Conservation (phyloP, 73 alveolate genomes). For the Stentor coeruleus region DNA sequence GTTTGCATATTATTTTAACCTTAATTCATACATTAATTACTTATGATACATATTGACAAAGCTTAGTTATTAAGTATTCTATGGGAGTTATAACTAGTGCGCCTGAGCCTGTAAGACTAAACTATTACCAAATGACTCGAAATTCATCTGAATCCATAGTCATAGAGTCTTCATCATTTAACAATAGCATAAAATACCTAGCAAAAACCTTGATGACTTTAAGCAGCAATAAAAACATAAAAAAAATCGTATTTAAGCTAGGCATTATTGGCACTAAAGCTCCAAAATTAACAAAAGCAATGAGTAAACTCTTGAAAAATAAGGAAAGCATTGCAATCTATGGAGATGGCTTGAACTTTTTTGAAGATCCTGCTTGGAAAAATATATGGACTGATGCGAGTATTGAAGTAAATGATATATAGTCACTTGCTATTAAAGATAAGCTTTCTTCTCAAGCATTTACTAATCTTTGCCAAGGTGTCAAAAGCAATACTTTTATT, state of each 20-base stretch:
- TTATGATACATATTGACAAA: no score
- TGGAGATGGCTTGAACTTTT: not conserved
- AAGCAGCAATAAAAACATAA: not conserved
- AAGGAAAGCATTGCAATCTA: not conserved
- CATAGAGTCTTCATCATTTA: not conserved
- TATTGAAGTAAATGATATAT: not conserved
- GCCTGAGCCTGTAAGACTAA: not conserved
- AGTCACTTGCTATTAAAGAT: not conserved
- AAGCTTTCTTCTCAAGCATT: not conserved
- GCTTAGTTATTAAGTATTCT: no score
- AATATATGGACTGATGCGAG: not conserved
- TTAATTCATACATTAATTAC: no score
- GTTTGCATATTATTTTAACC: no score
- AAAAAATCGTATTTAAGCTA: constrained; percentile 18
- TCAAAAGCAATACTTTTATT: not conserved
- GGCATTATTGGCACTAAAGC: not conserved
- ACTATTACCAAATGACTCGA: not conserved
- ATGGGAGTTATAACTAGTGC: constrained; percentile 22
- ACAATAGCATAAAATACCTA: not conserved
- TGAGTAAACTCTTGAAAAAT: not conserved
- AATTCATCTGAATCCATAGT: not conserved
- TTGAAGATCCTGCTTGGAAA: not conserved
- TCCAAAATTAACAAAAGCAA: not conserved
- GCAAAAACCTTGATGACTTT: not conserved
- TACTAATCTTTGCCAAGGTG: not conserved